A percentile compares a stretch with the other conserved stretches of the same genome.
Evolutionary conservation across 306 rosid species (phyloP).

Genomic region (Luffa aegyptiaca): DNA sequence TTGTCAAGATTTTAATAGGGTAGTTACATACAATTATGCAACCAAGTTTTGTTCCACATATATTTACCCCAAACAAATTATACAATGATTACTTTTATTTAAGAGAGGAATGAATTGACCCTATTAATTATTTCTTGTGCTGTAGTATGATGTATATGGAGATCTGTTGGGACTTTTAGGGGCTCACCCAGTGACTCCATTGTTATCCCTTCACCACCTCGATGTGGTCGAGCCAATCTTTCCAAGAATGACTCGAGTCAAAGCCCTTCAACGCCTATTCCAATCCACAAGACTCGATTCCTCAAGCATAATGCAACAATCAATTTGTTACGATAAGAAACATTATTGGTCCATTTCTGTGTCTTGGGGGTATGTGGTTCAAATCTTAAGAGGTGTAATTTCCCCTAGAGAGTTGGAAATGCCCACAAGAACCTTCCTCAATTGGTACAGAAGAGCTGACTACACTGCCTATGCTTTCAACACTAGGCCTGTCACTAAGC

Average conservation of each 20-base stretch:
- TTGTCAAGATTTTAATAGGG: no score
- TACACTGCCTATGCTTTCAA: constrained; percentile 83
- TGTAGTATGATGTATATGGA: constrained; percentile 89
- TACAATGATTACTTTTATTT: no score
- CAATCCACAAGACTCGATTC: constrained; percentile 51
- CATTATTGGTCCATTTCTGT: constrained; percentile 69
- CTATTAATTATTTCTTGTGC: background rate
- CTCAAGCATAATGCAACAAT: constrained; percentile 71
- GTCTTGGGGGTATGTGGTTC: constrained; percentile 88
- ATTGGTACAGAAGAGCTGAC: constrained; percentile 74
- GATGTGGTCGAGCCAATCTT: constrained; percentile 82
- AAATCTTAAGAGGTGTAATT: constrained; percentile 54
- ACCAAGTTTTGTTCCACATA: no score
- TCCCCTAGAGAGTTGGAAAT: constrained; percentile 82
- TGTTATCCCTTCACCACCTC: constrained; percentile 69
- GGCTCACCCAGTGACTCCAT: constrained; percentile 77
- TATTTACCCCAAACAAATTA: no score
- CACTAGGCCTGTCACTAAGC: constrained; percentile 70
- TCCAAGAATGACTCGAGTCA: constrained; percentile 43
- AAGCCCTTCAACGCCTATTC: constrained; percentile 45
- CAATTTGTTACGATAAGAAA: constrained; percentile 69
- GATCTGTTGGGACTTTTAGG: constrained; percentile 65
- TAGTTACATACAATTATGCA: no score
- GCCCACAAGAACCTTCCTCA: constrained; percentile 73
- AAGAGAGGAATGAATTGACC: background rate